Evolutionary conservation across 2,329 filamentous ascomycete species (phyloP).

Genomic region (Colletotrichum zoysiae): DNA sequence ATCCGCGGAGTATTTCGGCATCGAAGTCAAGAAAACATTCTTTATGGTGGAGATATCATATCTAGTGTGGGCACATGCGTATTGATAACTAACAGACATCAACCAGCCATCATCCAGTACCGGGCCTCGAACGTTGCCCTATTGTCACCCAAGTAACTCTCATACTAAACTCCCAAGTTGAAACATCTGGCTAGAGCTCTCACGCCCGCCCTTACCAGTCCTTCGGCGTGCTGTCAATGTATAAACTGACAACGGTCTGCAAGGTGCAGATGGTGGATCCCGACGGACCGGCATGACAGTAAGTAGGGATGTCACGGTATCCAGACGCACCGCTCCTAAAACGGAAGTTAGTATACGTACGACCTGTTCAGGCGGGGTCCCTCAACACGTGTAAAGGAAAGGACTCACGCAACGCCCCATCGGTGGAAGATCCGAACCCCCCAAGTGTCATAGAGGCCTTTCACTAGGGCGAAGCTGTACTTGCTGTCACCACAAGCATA

Average conservation of each 20-base stretch:
- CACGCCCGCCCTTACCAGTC: not conserved
- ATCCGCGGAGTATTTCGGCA: not conserved
- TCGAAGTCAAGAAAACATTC: not conserved
- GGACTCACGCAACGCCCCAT: constrained; percentile 23
- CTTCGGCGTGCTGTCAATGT: constrained; percentile 3
- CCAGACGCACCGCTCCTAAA: constrained; percentile 22
- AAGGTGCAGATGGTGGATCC: constrained; percentile 7
- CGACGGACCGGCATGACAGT: not conserved
- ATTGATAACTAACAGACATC: too few relatives aligned
- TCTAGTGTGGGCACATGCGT: not conserved
- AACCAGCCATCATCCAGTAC: not conserved
- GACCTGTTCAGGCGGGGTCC: not conserved
- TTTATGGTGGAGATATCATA: not conserved
- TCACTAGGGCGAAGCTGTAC: constrained; percentile 27
- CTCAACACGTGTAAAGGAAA: not conserved
- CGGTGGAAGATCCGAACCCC: constrained; percentile 10
- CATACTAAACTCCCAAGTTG: not conserved
- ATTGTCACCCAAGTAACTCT: not conserved
- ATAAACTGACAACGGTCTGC: not conserved
- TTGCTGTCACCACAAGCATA: constrained; percentile 30
- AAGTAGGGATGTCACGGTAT: constrained; percentile 13
- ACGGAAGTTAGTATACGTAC: not conserved
- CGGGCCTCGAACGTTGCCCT: not conserved
- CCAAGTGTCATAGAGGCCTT: constrained; percentile 10
- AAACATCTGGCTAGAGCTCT: not conserved